Conservation (phyloP, 2,329 filamentous ascomycete species). For the Tetracladium maxilliforme region DNA sequence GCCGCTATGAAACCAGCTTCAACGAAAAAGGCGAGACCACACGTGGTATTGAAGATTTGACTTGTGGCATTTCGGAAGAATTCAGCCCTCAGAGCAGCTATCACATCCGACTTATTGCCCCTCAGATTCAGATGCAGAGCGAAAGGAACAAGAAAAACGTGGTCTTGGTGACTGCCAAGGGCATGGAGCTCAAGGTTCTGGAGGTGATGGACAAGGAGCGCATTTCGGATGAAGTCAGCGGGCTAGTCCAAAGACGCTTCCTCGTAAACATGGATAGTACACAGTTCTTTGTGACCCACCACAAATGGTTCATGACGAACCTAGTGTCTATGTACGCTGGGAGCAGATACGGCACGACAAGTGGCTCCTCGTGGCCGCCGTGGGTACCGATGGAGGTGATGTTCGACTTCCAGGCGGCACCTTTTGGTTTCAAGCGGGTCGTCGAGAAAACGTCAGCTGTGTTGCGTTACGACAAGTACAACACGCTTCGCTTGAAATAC, state of each 20-base stretch:
- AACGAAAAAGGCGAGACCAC: conserved; percentile 17
- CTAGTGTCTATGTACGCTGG: conserved; percentile 88
- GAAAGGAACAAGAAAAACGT: conserved; percentile 96
- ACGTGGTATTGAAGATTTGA: conserved; percentile 42
- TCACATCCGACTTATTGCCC: conserved; percentile 85
- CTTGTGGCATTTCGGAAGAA: conserved; percentile 68
- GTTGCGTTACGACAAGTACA: conserved; percentile 95
- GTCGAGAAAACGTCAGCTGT: conserved; percentile 94
- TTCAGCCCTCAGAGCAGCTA: conserved; percentile 89
- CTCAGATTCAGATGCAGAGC: conserved; percentile 95
- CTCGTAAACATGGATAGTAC: conserved; percentile 92
- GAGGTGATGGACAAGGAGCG: conserved; percentile 97
- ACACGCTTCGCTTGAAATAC: conserved; percentile 89
- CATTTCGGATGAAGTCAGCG: conserved; percentile 83
- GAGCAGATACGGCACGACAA: conserved; percentile 76
- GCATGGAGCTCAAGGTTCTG: conserved; percentile 94
- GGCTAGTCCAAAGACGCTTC: conserved; percentile 87
- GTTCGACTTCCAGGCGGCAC: conserved; percentile 88
- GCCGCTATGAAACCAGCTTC: conserved; percentile 42
- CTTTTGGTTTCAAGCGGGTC: conserved; percentile 94
- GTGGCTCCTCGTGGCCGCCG: conserved; percentile 83
- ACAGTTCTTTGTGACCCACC: conserved; percentile 94
- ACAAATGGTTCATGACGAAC: conserved; percentile 75
- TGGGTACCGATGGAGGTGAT: conserved; percentile 98
- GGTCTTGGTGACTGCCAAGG: conserved; percentile 91